A percentile compares a stretch with the other conserved stretches of the same genome.
Evolutionary conservation across 2,329 filamentous ascomycete genomes (phyloP).

Genomic region (Colletotrichum simmondsii): DNA sequence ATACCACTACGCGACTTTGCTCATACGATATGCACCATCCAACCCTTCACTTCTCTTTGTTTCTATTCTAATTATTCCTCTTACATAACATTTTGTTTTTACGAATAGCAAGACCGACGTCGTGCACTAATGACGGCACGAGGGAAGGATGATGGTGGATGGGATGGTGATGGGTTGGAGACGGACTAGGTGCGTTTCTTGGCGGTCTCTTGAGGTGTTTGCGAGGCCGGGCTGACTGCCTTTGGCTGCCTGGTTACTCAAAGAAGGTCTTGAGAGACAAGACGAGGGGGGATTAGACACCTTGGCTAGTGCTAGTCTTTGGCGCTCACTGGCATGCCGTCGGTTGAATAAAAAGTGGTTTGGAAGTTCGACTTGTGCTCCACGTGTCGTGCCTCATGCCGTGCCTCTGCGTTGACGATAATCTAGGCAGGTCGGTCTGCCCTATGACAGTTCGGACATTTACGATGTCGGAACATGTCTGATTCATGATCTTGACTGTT

Average conservation of each 20-base stretch:
- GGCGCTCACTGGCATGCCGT: slow-evolving; percentile 5
- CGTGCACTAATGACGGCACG: slow-evolving; percentile 31
- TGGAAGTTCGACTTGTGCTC: neutral
- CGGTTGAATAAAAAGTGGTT: slow-evolving; percentile 22
- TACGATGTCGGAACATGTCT: neutral
- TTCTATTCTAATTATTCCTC: slow-evolving; percentile 21
- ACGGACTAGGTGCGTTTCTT: neutral
- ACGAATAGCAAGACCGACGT: slow-evolving; percentile 24
- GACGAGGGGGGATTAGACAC: slow-evolving; percentile 1
- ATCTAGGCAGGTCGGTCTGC: too few relatives aligned
- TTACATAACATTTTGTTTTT: slow-evolving; percentile 19
- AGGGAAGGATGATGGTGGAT: slow-evolving; percentile 8
- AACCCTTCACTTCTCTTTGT: slow-evolving; percentile 15
- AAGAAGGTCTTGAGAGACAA: neutral
- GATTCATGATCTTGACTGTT: too few relatives aligned
- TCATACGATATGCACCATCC: slow-evolving; percentile 6
- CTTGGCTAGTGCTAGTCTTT: slow-evolving; percentile 29
- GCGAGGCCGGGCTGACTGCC: neutral
- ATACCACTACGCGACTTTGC: slow-evolving; percentile 30
- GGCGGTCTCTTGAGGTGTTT: neutral
- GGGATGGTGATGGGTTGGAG: neutral
- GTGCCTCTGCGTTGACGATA: neutral
- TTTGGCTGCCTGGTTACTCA: neutral
- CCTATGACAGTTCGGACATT: neutral
- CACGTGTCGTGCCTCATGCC: neutral